Evolutionary conservation across 805 yeast species (phyloP).

Genomic region (Suhomyces prunicola): DNA sequence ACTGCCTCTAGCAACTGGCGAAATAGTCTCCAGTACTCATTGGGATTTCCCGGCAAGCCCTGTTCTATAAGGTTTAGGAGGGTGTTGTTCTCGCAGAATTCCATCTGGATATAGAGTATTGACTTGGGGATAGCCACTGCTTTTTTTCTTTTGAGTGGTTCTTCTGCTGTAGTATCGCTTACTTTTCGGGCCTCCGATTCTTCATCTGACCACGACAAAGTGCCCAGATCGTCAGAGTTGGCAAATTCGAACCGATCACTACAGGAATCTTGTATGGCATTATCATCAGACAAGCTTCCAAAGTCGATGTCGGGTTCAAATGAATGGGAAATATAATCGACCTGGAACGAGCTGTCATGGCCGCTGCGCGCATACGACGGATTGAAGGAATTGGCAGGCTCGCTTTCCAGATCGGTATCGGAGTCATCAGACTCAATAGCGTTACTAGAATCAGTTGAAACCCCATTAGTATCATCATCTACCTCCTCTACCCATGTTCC

Average conservation of each 20-base stretch:
- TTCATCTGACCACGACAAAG: conserved; percentile 2
- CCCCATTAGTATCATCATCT: conserved; percentile 18
- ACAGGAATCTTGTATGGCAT: conserved; percentile 25
- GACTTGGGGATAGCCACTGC: conserved; percentile 30
- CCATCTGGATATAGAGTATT: conserved; percentile 95
- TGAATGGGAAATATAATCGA: conserved; percentile 71
- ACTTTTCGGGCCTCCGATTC: not conserved
- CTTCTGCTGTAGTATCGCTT: not conserved
- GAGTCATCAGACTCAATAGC: conserved; percentile 6
- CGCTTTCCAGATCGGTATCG: conserved; percentile 11
- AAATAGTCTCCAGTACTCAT: conserved; percentile 86
- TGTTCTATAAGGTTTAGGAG: conserved; percentile 73
- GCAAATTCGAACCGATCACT: conserved; percentile 32
- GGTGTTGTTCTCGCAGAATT: conserved; percentile 94
- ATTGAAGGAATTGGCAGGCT: conserved; percentile 21
- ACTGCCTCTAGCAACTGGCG: conserved; percentile 88
- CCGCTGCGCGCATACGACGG: conserved; percentile 14
- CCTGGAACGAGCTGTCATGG: conserved; percentile 29
- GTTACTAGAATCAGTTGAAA: conserved; percentile 12
- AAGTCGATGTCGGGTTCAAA: conserved; percentile 57
- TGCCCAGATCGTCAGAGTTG: conserved; percentile 15
- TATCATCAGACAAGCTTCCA: conserved; percentile 35
- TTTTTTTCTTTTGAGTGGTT: not conserved
- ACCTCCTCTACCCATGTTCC: conserved; percentile 97
- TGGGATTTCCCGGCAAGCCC: conserved; percentile 65